Evolutionary conservation across 495 filamentous ascomycete species (phyloP).

Genomic region (Trichoderma gamsii): DNA sequence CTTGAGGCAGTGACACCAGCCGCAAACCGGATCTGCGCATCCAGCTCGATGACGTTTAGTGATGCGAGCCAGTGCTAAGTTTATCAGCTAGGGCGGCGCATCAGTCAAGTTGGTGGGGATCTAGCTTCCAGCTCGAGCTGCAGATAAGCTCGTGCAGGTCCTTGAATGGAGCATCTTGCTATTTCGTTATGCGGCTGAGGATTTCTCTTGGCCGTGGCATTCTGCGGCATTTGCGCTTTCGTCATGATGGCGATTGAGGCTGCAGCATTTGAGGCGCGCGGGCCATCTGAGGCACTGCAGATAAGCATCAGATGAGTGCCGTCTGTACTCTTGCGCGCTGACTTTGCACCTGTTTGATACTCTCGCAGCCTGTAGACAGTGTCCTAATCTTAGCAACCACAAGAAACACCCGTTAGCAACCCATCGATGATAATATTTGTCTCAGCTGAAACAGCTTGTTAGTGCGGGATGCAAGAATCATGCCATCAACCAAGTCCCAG

Average conservation of each 20-base stretch:
- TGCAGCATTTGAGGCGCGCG: background rate
- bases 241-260: constrained; percentile 11
- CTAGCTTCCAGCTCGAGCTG: constrained; percentile 1
- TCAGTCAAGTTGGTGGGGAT: constrained; percentile 2
- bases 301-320: background rate
- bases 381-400: too few species aligned
- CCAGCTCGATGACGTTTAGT: background rate
- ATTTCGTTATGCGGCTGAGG: background rate
- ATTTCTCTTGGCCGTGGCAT: background rate
- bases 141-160: background rate
- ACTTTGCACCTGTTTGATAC: too few species aligned
- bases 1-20: background rate
- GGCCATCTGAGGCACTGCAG: background rate
- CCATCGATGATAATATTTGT: too few species aligned
- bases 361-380: too few species aligned
- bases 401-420: too few species aligned
- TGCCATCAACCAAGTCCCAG: background rate
- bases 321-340: background rate
- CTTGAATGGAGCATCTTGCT: too few species aligned
- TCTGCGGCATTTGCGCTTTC: background rate
- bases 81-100: background rate
- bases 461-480: background rate
- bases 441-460: background rate
- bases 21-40: background rate
- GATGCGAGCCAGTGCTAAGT: background rate